Evolutionary conservation across 306 rosid species (phyloP).

Genomic region (Phaseolus lunatus): DNA sequence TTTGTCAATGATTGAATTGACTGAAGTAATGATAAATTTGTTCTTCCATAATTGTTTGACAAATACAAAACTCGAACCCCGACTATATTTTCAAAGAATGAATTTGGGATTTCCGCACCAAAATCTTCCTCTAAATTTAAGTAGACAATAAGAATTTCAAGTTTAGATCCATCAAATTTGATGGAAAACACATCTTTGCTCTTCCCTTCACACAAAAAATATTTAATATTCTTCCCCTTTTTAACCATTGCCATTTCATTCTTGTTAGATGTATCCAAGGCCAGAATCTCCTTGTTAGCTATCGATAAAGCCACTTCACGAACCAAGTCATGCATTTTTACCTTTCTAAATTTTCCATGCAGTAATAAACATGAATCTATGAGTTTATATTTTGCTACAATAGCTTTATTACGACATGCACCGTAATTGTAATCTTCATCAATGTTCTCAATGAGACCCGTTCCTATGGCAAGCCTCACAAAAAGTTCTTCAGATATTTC

Average conservation of each 20-base stretch:
- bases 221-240: neutral
- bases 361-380: neutral
- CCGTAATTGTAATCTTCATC: neutral
- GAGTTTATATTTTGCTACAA: neutral
- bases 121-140: neutral
- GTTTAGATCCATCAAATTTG: neutral
- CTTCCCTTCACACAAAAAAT: neutral
- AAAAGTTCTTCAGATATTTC: neutral
- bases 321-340: neutral
- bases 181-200: neutral
- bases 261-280: neutral
- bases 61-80: neutral
- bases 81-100: neutral
- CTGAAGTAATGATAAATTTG: neutral
- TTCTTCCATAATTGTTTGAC: neutral
- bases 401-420: neutral
- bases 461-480: neutral
- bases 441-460: neutral
- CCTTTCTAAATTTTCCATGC: neutral
- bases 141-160: neutral
- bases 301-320: constrained; percentile 22
- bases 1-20: neutral
- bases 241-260: neutral
- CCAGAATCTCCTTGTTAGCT: neutral
- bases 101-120: too few relatives aligned